A percentile compares a stretch with the other conserved stretches of the same genome.
These are phyloP conservation scores for Globisporangium takayamanum DNA, from an alignment of 352 stramenopile species.

Conservation along the genomic window DNA sequence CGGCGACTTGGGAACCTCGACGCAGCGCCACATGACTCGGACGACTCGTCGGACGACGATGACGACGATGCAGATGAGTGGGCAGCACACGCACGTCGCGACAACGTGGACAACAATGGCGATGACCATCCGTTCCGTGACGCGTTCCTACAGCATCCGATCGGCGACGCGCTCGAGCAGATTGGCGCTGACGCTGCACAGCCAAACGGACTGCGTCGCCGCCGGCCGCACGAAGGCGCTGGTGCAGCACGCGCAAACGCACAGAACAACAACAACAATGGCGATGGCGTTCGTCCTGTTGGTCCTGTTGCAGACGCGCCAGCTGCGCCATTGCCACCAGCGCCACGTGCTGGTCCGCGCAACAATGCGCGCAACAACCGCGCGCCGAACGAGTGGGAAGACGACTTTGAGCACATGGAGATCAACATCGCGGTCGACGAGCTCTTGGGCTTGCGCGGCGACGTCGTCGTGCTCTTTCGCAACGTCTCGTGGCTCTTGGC, in stretches of 20 bases:
- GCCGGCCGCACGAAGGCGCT: conserved; percentile 10
- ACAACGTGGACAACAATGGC: not conserved
- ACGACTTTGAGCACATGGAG: conserved; percentile 90
- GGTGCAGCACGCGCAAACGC: conserved; percentile 1
- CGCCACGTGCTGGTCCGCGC: not conserved
- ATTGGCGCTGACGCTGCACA: conserved; percentile 14
- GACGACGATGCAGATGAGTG: conserved; percentile 32
- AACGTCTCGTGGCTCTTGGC: conserved; percentile 97
- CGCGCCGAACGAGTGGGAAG: conserved; percentile 64
- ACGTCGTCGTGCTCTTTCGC: conserved; percentile 90
- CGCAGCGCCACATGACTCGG: conserved; percentile 26
- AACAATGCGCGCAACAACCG: conserved; percentile 17
- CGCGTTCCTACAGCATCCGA: conserved; percentile 35
- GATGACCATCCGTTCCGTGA: conserved; percentile 28
- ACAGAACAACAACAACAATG: not conserved
- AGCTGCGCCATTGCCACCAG: not conserved
- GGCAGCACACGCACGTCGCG: not conserved
- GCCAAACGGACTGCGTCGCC: conserved; percentile 34
- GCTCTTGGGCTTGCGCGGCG: conserved; percentile 93
- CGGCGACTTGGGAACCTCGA: conserved; percentile 28
- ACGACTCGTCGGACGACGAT: conserved; percentile 59
- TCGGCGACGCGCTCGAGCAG: conserved; percentile 19
- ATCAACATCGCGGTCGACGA: conserved; percentile 96
- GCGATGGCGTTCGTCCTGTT: no score
- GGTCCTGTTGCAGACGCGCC: no score